These are phyloP conservation scores for Zygotorulaspora florentina DNA, from an alignment of 805 yeast species.

Conservation along the genomic window DNA sequence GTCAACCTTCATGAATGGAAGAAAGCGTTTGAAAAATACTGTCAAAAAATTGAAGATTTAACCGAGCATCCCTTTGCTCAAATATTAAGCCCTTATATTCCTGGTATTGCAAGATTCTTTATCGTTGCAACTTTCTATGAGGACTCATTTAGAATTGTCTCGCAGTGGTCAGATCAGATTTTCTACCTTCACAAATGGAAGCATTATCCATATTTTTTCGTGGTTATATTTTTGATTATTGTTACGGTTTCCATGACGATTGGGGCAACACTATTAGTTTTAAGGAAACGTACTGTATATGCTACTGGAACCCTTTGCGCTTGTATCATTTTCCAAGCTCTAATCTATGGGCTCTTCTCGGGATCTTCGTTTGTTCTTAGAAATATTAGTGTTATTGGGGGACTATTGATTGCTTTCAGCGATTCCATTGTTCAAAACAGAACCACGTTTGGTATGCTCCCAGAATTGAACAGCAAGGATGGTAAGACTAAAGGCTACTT, in stretches of 20 bases:
- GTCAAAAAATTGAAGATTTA: conserved; percentile 51
- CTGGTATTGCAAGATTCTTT: conserved; percentile 81
- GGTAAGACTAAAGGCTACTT: conserved; percentile 62
- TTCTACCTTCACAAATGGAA: conserved; percentile 77
- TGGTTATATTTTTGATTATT: conserved; percentile 59
- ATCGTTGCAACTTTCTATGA: conserved; percentile 93
- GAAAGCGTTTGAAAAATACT: conserved; percentile 41
- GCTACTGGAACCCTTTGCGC: conserved; percentile 66
- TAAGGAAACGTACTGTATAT: conserved; percentile 60
- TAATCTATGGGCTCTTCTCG: conserved; percentile 80
- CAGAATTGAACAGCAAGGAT: conserved; percentile 61
- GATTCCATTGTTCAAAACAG: conserved; percentile 78
- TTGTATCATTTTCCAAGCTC: conserved; percentile 77
- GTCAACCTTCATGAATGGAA: conserved; percentile 2
- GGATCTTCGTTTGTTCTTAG: conserved; percentile 80
- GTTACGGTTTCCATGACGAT: conserved; percentile 67
- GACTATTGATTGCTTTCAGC: conserved; percentile 78
- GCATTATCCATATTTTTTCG: conserved; percentile 71
- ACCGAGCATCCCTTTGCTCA: conserved; percentile 48
- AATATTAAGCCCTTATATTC: conserved; percentile 64
- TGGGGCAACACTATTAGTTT: conserved; percentile 68
- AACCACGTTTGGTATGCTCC: conserved; percentile 47
- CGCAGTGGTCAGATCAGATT: conserved; percentile 91
- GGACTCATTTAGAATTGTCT: conserved; percentile 74
- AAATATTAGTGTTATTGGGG: conserved; percentile 88